Percentiles rank a stretch among this genome's conserved stretches.
These are phyloP conservation scores for Nothophoma quercina DNA, from an alignment of 2,329 filamentous ascomycete species.

Conservation along the genomic window DNA sequence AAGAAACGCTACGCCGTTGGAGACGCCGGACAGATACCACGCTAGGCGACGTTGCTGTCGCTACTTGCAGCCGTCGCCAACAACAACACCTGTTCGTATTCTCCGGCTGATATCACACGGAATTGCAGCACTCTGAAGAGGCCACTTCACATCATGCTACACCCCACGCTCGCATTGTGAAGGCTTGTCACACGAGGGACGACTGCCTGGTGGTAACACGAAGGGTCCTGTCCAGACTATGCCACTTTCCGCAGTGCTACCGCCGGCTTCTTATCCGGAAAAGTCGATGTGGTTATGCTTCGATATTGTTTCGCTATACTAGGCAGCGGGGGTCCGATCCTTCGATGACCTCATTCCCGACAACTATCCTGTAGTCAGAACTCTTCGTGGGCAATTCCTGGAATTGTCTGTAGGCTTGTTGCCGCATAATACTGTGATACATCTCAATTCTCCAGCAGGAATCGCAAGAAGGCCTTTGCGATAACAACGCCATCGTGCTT, in stretches of 20 bases:
- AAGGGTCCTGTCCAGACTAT: neutral
- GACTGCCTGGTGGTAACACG: slow-evolving; percentile 1
- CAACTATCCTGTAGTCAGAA: neutral
- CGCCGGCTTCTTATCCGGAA: neutral
- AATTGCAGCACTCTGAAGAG: neutral
- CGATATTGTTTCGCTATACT: neutral
- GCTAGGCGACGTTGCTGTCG: slow-evolving; percentile 12
- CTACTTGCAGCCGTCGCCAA: slow-evolving; percentile 6
- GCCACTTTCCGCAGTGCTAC: slow-evolving; percentile 10
- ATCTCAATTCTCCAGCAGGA: slow-evolving; percentile 67
- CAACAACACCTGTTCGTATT: neutral
- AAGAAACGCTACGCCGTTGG: slow-evolving; percentile 12
- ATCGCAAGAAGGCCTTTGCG: slow-evolving; percentile 76
- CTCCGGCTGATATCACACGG: neutral
- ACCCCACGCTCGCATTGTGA: slow-evolving; percentile 1
- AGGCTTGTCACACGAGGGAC: neutral
- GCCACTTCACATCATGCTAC: slow-evolving; percentile 5
- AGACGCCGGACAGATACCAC: neutral
- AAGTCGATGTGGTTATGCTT: neutral
- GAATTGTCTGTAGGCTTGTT: no score
- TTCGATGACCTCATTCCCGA: slow-evolving; percentile 6
- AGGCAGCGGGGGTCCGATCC: slow-evolving; percentile 1
- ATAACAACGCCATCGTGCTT: slow-evolving; percentile 83
- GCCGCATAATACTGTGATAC: neutral
- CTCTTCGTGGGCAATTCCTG: no score